Base-by-base conservation (phyloP, 805 yeast species). In the Candida wancherniae region DNA sequence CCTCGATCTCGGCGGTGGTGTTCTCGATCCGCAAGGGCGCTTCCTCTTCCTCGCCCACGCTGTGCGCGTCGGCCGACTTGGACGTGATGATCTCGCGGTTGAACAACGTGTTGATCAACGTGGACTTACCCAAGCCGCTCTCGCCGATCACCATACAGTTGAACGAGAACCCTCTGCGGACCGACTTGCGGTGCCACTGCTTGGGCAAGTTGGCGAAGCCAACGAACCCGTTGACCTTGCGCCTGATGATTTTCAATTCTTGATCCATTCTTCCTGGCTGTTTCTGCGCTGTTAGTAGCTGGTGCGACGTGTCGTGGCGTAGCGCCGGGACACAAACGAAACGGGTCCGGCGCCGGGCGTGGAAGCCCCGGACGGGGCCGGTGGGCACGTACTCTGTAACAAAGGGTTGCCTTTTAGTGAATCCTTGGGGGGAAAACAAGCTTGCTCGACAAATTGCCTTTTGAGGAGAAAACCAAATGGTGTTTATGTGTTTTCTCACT, bases 181-280 rank as follows among this genome's bases (percentile, higher is more conserved):
- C 48, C 15, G 95, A 81, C 61, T 84, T 86, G 63, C 95, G 79
- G 65, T 92, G 97, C 96, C 97, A 92, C 67, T 92, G 98, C 55
- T 88, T 92, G 37, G 98, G 98, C 53, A 92, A 71, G 63, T 88
- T 92, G 45, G 97, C 95, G 63, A 92, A 92, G 5, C 98, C 98
- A 34, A 92, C 98, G 55, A 83, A 88, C 3, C 94, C 90, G 47
- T 80, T 84, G 48, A 90, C 75, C 55, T 86, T 86, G 48, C 94
- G 80, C 47, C 81, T 79, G 50, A 85, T 75, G 40, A 86, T 67
- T 48, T 81, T 80, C 39, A 74, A 61, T 22, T 70, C 75, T 35
- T 44, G 59, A 22, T 50, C 45, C 45, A 41, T 41, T 7, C n/a
- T 34, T 20, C 15, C 7, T n/a, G n/a, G n/a, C n/a, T n/a, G n/a